Conservation (phyloP, 2,329 filamentous ascomycete species). For the Pyrenophora tritici-repentis region DNA sequence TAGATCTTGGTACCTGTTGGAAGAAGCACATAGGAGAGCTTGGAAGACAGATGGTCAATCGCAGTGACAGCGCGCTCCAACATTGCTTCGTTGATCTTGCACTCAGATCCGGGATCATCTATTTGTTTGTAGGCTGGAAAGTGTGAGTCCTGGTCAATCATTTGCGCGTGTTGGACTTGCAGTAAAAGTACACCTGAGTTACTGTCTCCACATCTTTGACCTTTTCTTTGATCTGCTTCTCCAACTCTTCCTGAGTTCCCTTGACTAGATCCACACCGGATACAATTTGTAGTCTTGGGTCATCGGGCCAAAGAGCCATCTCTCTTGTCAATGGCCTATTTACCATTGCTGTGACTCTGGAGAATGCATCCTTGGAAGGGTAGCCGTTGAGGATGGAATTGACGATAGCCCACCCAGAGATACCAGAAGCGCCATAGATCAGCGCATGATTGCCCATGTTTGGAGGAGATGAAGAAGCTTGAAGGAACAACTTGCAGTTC, state of each 20-base stretch:
- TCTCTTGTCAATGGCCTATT: slow-evolving; percentile 50
- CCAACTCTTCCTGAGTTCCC: slow-evolving; percentile 40
- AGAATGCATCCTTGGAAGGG: slow-evolving; percentile 52
- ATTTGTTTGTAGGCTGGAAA: slow-evolving; percentile 38
- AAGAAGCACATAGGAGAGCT: slow-evolving; percentile 38
- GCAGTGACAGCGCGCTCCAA: slow-evolving; percentile 46
- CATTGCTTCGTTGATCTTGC: slow-evolving; percentile 46
- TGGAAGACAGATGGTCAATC: slow-evolving; percentile 33
- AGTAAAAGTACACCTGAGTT: slow-evolving; percentile 50
- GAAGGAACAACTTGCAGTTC: not conserved
- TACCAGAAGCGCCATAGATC: slow-evolving; percentile 54
- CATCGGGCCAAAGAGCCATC: slow-evolving; percentile 46
- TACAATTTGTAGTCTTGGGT: slow-evolving; percentile 44
- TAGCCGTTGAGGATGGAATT: slow-evolving; percentile 56
- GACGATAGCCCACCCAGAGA: slow-evolving; percentile 57
- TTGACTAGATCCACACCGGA: slow-evolving; percentile 50
- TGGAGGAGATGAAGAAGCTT: not conserved
- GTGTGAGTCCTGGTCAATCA: not conserved
- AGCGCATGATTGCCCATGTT: slow-evolving; percentile 41
- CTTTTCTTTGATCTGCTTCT: slow-evolving; percentile 43
- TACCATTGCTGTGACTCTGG: slow-evolving; percentile 54
- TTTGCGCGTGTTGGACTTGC: slow-evolving; percentile 12
- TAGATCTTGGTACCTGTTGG: slow-evolving; percentile 49
- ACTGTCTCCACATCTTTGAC: slow-evolving; percentile 45
- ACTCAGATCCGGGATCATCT: slow-evolving; percentile 34